Percentiles rank a stretch among this genome's conserved stretches.
phyloP scores from a whole-genome alignment of 2,329 filamentous ascomycete genomes.

The Fusarium cyanostomum region DNA sequence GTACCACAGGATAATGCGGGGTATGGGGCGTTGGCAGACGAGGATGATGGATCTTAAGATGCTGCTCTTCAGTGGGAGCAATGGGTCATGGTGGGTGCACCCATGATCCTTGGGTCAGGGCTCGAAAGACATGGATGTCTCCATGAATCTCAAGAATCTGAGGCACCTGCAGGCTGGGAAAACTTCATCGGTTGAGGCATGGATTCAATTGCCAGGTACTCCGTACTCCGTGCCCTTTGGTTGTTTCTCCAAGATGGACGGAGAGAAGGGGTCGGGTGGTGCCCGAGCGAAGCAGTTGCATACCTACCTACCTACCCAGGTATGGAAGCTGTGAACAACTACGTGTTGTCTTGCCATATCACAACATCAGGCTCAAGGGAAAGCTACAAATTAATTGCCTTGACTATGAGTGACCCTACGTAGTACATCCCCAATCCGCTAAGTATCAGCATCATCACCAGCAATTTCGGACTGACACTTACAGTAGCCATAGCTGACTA shows the following conservation, averaged over 20 bases:
- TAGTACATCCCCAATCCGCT: no score
- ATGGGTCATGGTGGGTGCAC: slow-evolving; percentile 8
- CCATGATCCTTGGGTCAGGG: slow-evolving; percentile 4
- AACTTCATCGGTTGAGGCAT: background rate
- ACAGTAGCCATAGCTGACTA: no score
- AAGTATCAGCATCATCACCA: no score
- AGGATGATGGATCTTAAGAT: slow-evolving; percentile 16
- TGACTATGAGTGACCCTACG: no score
- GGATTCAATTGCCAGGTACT: background rate
- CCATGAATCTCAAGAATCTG: background rate
- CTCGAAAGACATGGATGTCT: background rate
- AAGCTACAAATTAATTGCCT: no score
- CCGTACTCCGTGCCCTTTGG: no score
- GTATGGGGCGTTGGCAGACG: slow-evolving; percentile 10
- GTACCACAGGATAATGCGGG: slow-evolving; percentile 24
- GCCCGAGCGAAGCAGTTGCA: background rate
- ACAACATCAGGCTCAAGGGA: background rate
- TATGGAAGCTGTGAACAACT: no score
- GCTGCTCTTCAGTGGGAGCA: slow-evolving; percentile 11
- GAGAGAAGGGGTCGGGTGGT: background rate
- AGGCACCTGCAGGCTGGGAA: background rate
- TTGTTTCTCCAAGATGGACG: background rate
- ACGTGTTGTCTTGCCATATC: background rate
- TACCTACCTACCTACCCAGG: no score
- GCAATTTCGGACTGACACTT: no score